phyloP scores from a whole-genome alignment of 2,329 filamentous ascomycete species.

The Alternaria ethzedia region DNA sequence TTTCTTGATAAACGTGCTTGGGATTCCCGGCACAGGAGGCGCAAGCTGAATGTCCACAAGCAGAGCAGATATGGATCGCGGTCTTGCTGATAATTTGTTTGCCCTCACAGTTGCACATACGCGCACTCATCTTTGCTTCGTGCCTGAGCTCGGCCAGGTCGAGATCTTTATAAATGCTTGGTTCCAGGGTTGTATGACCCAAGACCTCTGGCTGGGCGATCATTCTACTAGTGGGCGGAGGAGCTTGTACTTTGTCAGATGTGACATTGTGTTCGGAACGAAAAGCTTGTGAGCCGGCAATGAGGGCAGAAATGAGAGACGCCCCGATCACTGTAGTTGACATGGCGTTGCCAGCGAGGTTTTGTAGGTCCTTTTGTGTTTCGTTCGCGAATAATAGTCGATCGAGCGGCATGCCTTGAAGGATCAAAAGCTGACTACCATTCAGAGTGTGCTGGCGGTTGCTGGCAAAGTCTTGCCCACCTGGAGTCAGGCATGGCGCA shows the following conservation, averaged over 20 bases:
- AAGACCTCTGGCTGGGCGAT: neutral
- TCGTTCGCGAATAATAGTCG: conserved; percentile 70
- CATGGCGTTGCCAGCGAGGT: conserved; percentile 83
- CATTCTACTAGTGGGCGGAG: neutral
- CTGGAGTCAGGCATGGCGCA: conserved; percentile 71
- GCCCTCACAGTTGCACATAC: conserved; percentile 66
- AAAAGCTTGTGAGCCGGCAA: too few species aligned
- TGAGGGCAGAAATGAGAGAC: conserved; percentile 64
- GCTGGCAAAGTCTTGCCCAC: conserved; percentile 66
- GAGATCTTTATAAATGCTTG: neutral
- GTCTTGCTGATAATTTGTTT: conserved; percentile 47
- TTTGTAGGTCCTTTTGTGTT: conserved; percentile 63
- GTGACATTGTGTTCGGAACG: too few species aligned
- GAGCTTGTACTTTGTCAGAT: too few species aligned
- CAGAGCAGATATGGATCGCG: conserved; percentile 55
- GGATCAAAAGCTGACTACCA: conserved; percentile 66
- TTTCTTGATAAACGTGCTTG: conserved; percentile 48
- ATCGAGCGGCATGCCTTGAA: conserved; percentile 73
- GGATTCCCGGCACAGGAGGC: conserved; percentile 62
- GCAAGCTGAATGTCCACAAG: conserved; percentile 64
- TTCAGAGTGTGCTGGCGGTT: conserved; percentile 66
- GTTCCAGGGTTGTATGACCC: neutral
- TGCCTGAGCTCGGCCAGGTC: conserved; percentile 17
- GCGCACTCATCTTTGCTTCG: conserved; percentile 46
- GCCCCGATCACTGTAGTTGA: conserved; percentile 73